Conservation (phyloP, 2,329 filamentous ascomycete species). For the Pseudogymnoascus sp. region DNA sequence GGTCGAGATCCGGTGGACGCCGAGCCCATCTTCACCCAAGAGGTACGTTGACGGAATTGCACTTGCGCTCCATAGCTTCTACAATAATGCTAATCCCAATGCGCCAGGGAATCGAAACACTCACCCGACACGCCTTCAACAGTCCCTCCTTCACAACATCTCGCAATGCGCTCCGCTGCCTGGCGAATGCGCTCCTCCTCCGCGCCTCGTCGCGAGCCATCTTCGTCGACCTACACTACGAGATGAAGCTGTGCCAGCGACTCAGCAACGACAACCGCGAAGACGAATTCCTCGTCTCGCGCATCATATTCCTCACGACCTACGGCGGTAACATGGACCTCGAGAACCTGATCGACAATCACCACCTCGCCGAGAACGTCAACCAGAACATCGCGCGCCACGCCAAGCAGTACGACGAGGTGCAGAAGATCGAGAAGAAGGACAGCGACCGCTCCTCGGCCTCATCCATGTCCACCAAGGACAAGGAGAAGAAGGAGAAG, state of each 20-base stretch:
- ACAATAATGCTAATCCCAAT: conserved; percentile 15
- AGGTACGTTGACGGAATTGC: conserved; percentile 41
- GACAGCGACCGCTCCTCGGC: conserved; percentile 7
- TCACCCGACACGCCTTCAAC: conserved; percentile 67
- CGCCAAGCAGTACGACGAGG: conserved; percentile 42
- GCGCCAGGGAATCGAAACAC: conserved; percentile 61
- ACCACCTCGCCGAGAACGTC: conserved; percentile 61
- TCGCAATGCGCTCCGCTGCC: conserved; percentile 68
- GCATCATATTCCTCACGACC: conserved; percentile 72
- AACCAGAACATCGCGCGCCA: conserved; percentile 64
- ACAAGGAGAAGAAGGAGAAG: conserved; percentile 25
- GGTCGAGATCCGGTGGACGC: conserved; percentile 65
- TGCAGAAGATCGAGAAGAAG: conserved; percentile 23
- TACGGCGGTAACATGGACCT: conserved; percentile 68
- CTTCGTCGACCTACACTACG: conserved; percentile 63
- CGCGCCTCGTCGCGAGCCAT: conserved; percentile 59
- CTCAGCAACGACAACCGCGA: conserved; percentile 69
- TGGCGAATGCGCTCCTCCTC: conserved; percentile 78
- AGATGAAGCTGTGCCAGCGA: conserved; percentile 58
- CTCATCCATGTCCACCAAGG: conserved; percentile 23
- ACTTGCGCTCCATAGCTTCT: conserved; percentile 16
- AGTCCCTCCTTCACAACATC: conserved; percentile 54
- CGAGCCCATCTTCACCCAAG: conserved; percentile 74
- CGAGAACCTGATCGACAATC: conserved; percentile 53
- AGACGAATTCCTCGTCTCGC: conserved; percentile 77